A percentile compares a stretch with the other conserved stretches of the same genome.
Conservation (phyloP, 805 yeast species). For the Priceomyces fermenticarens region DNA sequence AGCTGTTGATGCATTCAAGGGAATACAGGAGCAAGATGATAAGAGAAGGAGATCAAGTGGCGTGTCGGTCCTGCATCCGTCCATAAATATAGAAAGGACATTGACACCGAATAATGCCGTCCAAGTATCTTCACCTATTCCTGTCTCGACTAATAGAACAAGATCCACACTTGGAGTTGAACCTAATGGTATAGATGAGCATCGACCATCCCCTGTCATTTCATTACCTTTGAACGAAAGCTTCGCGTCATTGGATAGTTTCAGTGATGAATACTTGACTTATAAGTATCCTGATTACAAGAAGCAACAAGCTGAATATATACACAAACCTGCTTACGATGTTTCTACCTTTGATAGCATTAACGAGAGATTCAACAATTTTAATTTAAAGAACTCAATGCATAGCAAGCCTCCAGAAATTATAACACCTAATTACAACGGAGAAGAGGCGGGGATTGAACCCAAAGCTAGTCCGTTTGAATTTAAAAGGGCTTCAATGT, state of each 20-base stretch:
- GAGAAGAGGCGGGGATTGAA: constrained; percentile 15
- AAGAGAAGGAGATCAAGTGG: constrained; percentile 34
- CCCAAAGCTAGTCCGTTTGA: constrained; percentile 13
- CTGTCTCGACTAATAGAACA: constrained; percentile 8
- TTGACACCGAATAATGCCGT: constrained; percentile 4
- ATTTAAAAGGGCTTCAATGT: not conserved
- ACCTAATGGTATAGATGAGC: constrained; percentile 24
- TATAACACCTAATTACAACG: constrained; percentile 1
- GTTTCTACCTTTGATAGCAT: constrained; percentile 14
- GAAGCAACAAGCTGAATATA: constrained; percentile 9
- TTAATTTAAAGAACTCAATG: constrained; percentile 38
- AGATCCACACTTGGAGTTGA: constrained; percentile 25
- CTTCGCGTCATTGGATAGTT: constrained; percentile 74
- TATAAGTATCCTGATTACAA: constrained; percentile 34
- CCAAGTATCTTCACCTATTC: constrained; percentile 14
- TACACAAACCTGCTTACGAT: not conserved
- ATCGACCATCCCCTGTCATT: constrained; percentile 63
- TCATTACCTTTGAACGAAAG: constrained; percentile 69
- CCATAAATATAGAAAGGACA: constrained; percentile 11
- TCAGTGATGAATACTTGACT: constrained; percentile 54
- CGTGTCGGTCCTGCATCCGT: constrained; percentile 14
- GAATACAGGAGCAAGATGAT: constrained; percentile 39
- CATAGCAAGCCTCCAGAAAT: constrained; percentile 9
- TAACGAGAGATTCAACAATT: constrained; percentile 32
- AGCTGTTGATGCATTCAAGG: constrained; percentile 41